Evolutionary conservation across 768 basidiomycete species (phyloP).

Genomic region (Mycena sanguinolenta): DNA sequence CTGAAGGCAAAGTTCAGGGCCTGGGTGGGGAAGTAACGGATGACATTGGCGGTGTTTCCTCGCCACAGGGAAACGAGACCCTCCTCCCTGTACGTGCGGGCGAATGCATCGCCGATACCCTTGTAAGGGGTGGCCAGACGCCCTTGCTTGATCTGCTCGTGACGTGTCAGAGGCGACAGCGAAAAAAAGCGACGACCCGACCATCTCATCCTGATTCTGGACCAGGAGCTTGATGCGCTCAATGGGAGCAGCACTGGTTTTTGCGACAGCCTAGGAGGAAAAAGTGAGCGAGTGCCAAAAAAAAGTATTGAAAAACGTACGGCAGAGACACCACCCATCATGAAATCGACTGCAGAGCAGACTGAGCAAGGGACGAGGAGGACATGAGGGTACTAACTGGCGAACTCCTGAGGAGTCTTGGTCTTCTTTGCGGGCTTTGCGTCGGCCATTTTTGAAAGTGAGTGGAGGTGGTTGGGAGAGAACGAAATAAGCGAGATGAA

Average conservation of each 20-base stretch:
- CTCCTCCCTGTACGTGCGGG: slow-evolving; percentile 94
- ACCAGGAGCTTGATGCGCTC: slow-evolving; percentile 99
- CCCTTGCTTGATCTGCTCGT: slow-evolving; percentile 95
- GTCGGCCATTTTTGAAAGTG: slow-evolving; percentile 82
- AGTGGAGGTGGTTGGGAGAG: slow-evolving; percentile 71
- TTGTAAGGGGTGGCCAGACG: slow-evolving; percentile 97
- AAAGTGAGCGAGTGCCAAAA: slow-evolving; percentile 38
- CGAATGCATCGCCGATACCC: slow-evolving; percentile 93
- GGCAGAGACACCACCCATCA: slow-evolving; percentile 97
- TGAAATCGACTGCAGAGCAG: slow-evolving; percentile 80
- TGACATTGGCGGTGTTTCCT: slow-evolving; percentile 99
- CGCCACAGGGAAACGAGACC: slow-evolving; percentile 97
- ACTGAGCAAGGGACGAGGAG: slow-evolving; percentile 37
- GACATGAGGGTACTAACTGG: slow-evolving; percentile 41
- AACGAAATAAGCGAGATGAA: slow-evolving; percentile 42
- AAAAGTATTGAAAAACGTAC: slow-evolving; percentile 57
- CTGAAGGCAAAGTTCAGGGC: slow-evolving; percentile 99
- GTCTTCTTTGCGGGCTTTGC: slow-evolving; percentile 66
- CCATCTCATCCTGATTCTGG: slow-evolving; percentile 99
- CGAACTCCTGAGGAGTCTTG: slow-evolving; percentile 94
- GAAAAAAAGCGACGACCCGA: slow-evolving; percentile 43
- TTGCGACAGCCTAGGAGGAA: slow-evolving; percentile 87
- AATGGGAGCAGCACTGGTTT: slow-evolving; percentile 99
- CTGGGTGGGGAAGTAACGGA: slow-evolving; percentile 99
- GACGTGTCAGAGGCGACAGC: slow-evolving; percentile 51